phyloP scores from a whole-genome alignment of 768 basidiomycete genomes.

The Dentipellis sp. region DNA sequence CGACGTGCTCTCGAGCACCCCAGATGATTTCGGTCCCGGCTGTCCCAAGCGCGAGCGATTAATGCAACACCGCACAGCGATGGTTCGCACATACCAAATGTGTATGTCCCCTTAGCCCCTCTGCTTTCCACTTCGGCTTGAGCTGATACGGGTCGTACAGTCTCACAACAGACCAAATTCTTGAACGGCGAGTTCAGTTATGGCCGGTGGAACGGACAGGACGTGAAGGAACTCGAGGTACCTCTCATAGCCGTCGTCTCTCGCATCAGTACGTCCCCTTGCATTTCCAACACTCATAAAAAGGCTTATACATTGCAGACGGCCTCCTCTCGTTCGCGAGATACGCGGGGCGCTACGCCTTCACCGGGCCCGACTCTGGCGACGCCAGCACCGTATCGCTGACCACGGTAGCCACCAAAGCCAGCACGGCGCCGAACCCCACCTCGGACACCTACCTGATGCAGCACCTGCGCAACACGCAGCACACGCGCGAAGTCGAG shows the following conservation, averaged over 20 bases:
- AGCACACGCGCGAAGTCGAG: constrained; percentile 20
- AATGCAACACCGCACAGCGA: constrained; percentile 11
- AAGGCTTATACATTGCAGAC: constrained; percentile 12
- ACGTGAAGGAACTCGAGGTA: constrained; percentile 26
- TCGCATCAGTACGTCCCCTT: constrained; percentile 24
- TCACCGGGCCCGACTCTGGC: not conserved
- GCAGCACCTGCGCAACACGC: constrained; percentile 21
- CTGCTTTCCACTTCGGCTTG: not conserved
- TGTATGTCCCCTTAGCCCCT: constrained; percentile 15
- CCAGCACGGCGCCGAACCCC: not conserved
- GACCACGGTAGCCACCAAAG: not conserved
- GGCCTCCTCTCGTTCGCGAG: constrained; percentile 25
- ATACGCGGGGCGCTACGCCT: constrained; percentile 15
- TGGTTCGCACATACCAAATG: constrained; percentile 20
- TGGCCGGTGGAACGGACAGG: constrained; percentile 37
- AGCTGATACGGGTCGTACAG: constrained; percentile 14
- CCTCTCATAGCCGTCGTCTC: constrained; percentile 26
- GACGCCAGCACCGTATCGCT: not conserved
- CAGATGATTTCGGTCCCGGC: constrained; percentile 16
- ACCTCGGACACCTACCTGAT: constrained; percentile 28
- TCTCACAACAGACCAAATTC: constrained; percentile 24
- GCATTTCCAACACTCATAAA: not conserved
- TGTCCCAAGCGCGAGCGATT: constrained; percentile 16
- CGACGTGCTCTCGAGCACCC: constrained; percentile 16
- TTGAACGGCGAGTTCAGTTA: constrained; percentile 34